Evolutionary conservation across 768 basidiomycete genomes (phyloP).

Genomic region (Zangia roseola): DNA sequence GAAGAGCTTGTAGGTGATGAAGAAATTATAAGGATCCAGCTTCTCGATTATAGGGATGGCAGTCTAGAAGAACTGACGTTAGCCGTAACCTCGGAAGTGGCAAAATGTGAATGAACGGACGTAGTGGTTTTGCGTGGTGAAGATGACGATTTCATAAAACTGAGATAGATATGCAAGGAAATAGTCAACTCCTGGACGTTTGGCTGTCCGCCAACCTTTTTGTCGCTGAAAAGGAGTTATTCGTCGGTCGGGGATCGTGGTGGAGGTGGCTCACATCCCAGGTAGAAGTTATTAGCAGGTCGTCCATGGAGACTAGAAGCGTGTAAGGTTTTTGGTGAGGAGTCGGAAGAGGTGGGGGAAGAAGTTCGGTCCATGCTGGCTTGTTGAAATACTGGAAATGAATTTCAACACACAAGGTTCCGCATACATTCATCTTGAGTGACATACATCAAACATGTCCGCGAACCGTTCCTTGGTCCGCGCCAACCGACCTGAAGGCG

Average conservation of each 20-base stretch:
- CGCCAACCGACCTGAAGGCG: constrained; percentile 60
- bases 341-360: constrained; percentile 81
- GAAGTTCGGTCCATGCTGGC: constrained; percentile 88
- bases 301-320: constrained; percentile 86
- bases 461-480: constrained; percentile 61
- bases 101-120: constrained; percentile 47
- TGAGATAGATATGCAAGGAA: constrained; percentile 97
- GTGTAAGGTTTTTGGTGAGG: constrained; percentile 91
- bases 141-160: constrained; percentile 97
- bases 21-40: constrained; percentile 91
- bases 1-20: constrained; percentile 87
- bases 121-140: constrained; percentile 87
- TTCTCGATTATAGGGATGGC: constrained; percentile 87
- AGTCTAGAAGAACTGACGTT: constrained; percentile 51
- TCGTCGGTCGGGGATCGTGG: background rate
- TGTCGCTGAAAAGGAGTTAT: constrained; percentile 58
- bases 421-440: background rate
- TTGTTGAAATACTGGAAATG: constrained; percentile 78
- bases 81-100: background rate
- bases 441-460: constrained; percentile 67
- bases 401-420: background rate
- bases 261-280: constrained; percentile 80
- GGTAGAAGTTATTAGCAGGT: constrained; percentile 84
- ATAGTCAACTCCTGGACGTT: constrained; percentile 97
- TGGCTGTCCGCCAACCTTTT: constrained; percentile 96